Evolutionary conservation across 371 early-diverging fungal genomes (phyloP).

Genomic region (Saksenaea oblongispora): DNA sequence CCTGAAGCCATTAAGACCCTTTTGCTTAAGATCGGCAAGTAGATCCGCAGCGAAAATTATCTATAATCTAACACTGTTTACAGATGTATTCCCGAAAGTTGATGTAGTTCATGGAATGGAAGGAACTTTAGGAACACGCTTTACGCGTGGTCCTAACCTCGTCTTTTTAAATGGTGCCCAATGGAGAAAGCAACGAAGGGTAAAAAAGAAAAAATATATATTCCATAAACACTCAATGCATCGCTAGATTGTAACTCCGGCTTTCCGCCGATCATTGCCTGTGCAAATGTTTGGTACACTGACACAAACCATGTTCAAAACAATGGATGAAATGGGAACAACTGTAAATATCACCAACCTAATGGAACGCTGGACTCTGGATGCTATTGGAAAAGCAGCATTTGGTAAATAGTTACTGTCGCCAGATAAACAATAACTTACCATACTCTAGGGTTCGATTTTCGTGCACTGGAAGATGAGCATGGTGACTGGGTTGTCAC

Average conservation of each 20-base stretch:
- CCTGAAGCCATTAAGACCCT: constrained; percentile 14
- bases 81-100: constrained; percentile 18
- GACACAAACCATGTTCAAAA: constrained; percentile 13
- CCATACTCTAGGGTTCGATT: constrained; percentile 17
- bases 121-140: constrained; percentile 7
- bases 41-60: not conserved
- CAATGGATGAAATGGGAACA: constrained; percentile 9
- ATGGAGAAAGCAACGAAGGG: constrained; percentile 29
- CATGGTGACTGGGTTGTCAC: constrained; percentile 13
- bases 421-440: not conserved
- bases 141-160: constrained; percentile 18
- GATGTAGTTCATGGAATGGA: not conserved
- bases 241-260: constrained; percentile 27
- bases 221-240: not conserved
- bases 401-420: constrained; percentile 27
- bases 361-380: constrained; percentile 2
- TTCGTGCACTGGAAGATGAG: constrained; percentile 11
- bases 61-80: not conserved
- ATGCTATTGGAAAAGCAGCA: constrained; percentile 35
- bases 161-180: constrained; percentile 18
- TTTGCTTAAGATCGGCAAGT: constrained; percentile 12
- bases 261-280: constrained; percentile 33
- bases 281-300: constrained; percentile 24
- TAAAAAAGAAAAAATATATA: not conserved
- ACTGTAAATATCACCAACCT: constrained; percentile 13